Evolutionary conservation across 139 green algal species (phyloP), one percentile per base, ranked within the genome.

Genomic region (Deuterostichococcus epilithicus): DNA sequence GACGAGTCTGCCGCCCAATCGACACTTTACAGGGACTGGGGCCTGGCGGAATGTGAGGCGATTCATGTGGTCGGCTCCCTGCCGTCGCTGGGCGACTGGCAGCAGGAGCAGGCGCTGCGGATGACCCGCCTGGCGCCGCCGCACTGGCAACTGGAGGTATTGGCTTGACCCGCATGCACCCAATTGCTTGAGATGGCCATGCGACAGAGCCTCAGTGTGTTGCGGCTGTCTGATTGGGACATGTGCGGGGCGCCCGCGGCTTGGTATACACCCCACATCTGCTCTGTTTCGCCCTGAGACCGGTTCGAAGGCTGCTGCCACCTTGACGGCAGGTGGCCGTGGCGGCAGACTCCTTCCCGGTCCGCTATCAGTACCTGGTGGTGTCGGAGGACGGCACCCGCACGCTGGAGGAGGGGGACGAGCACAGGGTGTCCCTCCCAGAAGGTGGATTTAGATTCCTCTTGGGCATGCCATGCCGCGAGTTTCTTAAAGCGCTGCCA

Each of bases 341-440:
- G 59, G 87, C 90, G 0, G 79, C 86, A 58, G 79, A 66, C 68
- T 79, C 78, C 3, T 93, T 97, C 68, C 90, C 91, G 6, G 88
- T 96, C 80, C 94, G 87, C 1, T 97, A 96, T 84, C 96, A 95
- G 82, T 97, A 96, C 68, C 88, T 79, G n/a, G 67, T 96, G 8
- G 47, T 78, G 15, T 45, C 68, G 35, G 37, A 69, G 25, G 74
- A 69, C 28, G 78, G 75, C 36, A 59, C 35, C 44, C 33, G 3
- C 4, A 28, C 42, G 0, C 75, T 84, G 22, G 81, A 86, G 47
- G 76, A 80, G 1, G 80, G 83, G 1, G 76, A 81, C 52, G 73
- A 75, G 25, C 73, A 72, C 0, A 42, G 77, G 45, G 72, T 74
- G 58, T 76, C 74, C 47, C 66, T 36, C 38, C 69, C 63, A 65